Conservation (phyloP, 805 yeast genomes). For the Brettanomyces custersianus region DNA sequence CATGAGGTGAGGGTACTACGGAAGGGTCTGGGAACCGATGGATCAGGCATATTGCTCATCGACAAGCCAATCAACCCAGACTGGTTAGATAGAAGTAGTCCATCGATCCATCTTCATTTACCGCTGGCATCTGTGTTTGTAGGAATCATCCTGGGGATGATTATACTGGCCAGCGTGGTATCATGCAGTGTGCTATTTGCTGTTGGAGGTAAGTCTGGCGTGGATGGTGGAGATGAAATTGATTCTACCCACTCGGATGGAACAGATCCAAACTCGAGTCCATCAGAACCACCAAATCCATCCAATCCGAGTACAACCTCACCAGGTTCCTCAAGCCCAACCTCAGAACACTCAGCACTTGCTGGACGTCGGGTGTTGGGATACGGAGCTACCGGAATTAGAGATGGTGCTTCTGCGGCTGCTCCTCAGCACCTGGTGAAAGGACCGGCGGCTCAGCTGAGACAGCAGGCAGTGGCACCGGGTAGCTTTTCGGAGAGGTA, state of each 20-base stretch:
- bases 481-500: conserved; percentile 20
- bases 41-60: conserved; percentile 50
- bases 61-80: conserved; percentile 58
- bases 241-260: too few relatives aligned
- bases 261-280: too few relatives aligned
- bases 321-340: too few relatives aligned
- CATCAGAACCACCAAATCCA: too few relatives aligned
- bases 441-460: too few relatives aligned
- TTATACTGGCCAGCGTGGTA: conserved; percentile 26
- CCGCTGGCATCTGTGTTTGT: conserved; percentile 62
- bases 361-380: too few relatives aligned
- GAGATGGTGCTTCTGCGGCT: too few relatives aligned
- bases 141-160: conserved; percentile 56
- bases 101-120: conserved; percentile 44
- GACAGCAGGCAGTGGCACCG: too few relatives aligned
- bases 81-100: conserved; percentile 41
- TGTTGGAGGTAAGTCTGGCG: conserved; percentile 19
- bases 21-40: conserved; percentile 49
- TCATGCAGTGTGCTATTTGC: conserved; percentile 29
- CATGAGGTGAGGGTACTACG: conserved; percentile 51
- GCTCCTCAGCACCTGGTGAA: too few relatives aligned
- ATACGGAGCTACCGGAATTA: too few relatives aligned
- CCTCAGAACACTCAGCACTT: too few relatives aligned
- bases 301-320: too few relatives aligned
- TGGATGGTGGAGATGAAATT: conserved; percentile 5